Percentiles rank a stretch among this genome's conserved stretches.
These are phyloP conservation scores for Xylaria sp. DNA, from an alignment of 2,329 filamentous ascomycete genomes.

Conservation along the genomic window DNA sequence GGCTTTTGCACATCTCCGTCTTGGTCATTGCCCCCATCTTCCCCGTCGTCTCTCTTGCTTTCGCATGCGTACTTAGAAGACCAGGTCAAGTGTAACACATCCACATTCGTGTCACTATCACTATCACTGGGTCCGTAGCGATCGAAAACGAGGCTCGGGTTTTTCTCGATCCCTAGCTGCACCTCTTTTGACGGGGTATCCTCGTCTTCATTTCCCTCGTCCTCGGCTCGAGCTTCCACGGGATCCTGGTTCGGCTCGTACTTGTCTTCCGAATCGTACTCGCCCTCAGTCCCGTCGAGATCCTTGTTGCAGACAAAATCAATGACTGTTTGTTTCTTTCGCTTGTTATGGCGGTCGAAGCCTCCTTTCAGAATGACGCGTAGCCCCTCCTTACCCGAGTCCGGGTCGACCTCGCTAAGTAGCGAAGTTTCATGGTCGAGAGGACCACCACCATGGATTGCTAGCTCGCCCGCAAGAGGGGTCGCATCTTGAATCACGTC, in stretches of 20 bases:
- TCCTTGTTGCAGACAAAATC: constrained; percentile 85
- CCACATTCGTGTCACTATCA: constrained; percentile 65
- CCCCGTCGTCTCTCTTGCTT: constrained; percentile 52
- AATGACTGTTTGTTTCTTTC: constrained; percentile 79
- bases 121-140: constrained; percentile 74
- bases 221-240: constrained; percentile 43
- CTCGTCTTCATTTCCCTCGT: constrained; percentile 53
- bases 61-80: constrained; percentile 89
- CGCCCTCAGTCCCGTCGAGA: constrained; percentile 78
- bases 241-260: constrained; percentile 54
- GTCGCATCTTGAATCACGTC: constrained; percentile 68
- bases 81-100: constrained; percentile 83
- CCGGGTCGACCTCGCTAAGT: constrained; percentile 73
- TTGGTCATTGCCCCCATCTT: constrained; percentile 56
- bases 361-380: constrained; percentile 75
- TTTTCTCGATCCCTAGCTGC: constrained; percentile 59
- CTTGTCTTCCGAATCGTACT: constrained; percentile 68
- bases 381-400: constrained; percentile 77
- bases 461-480: constrained; percentile 79
- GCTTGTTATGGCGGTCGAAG: constrained; percentile 61
- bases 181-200: constrained; percentile 61
- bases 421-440: constrained; percentile 75
- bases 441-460: constrained; percentile 65
- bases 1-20: constrained; percentile 58
- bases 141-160: constrained; percentile 78